Percentiles rank a stretch among this genome's conserved stretches.
Conservation (phyloP, 2,329 filamentous ascomycete genomes). For the Fusarium mangiferae region DNA sequence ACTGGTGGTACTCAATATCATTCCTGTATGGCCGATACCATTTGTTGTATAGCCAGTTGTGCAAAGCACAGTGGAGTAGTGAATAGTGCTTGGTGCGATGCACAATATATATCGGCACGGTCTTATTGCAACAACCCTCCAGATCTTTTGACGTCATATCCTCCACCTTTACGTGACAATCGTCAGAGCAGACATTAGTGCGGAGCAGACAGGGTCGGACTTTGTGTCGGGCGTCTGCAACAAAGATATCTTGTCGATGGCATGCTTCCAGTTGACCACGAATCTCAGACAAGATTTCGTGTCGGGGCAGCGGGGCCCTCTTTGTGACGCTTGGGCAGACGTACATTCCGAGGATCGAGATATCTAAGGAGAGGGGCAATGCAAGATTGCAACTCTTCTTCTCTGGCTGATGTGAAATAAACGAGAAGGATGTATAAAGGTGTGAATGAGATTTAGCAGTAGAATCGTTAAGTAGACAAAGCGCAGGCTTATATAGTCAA, state of each 20-base stretch:
- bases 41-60: conserved; percentile 7
- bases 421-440: not conserved
- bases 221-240: fast-evolving
- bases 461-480: too few species aligned
- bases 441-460: not conserved
- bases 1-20: conserved; percentile 24
- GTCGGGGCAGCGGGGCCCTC: not conserved
- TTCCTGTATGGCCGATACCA: conserved; percentile 21
- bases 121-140: not conserved
- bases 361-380: not conserved
- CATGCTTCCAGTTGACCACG: not conserved
- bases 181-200: not conserved
- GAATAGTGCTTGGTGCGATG: not conserved
- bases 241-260: not conserved
- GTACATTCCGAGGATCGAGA: not conserved
- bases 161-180: not conserved
- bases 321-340: not conserved
- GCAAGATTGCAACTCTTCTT: not conserved
- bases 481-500: not conserved
- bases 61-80: not conserved
- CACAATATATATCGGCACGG: not conserved
- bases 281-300: not conserved
- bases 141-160: not conserved
- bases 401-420: not conserved
- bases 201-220: not conserved